phyloP scores from a whole-genome alignment of 108 stramenopile genomes.

The Pseudonitzschia multistriata region DNA sequence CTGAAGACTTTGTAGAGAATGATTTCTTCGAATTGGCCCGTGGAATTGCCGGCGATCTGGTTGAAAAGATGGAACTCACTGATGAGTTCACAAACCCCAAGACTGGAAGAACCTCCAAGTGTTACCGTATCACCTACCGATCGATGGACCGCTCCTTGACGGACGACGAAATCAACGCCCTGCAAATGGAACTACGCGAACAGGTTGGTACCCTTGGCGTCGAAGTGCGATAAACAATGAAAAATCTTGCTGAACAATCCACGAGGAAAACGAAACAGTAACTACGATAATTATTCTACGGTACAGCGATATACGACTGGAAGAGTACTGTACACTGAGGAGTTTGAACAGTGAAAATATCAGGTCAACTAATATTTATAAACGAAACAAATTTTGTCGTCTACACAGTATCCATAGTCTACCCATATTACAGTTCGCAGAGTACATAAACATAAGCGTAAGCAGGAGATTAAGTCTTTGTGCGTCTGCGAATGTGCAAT shows the following conservation, averaged over 20 bases:
- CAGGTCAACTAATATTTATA: too few species aligned
- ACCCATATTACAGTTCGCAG: too few species aligned
- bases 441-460: too few species aligned
- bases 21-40: slow-evolving; percentile 90
- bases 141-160: slow-evolving; percentile 96
- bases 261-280: background rate
- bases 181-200: slow-evolving; percentile 81
- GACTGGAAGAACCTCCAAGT: slow-evolving; percentile 70
- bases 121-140: slow-evolving; percentile 93
- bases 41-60: slow-evolving; percentile 91
- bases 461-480: too few species aligned
- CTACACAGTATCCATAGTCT: too few species aligned
- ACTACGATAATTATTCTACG: too few species aligned
- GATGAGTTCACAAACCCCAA: slow-evolving; percentile 95
- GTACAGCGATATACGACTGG: too few species aligned
- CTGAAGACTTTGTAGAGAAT: slow-evolving; percentile 68
- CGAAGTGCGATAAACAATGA: slow-evolving; percentile 27
- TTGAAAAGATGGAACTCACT: slow-evolving; percentile 86
- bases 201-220: background rate
- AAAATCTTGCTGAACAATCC: background rate
- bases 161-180: slow-evolving; percentile 91
- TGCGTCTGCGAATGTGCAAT: too few species aligned
- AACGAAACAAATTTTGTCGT: too few species aligned
- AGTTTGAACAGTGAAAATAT: too few species aligned
- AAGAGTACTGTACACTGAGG: too few species aligned